Base-by-base conservation (phyloP, 2,329 filamentous ascomycete species). In the Aspergillus jensenii region DNA sequence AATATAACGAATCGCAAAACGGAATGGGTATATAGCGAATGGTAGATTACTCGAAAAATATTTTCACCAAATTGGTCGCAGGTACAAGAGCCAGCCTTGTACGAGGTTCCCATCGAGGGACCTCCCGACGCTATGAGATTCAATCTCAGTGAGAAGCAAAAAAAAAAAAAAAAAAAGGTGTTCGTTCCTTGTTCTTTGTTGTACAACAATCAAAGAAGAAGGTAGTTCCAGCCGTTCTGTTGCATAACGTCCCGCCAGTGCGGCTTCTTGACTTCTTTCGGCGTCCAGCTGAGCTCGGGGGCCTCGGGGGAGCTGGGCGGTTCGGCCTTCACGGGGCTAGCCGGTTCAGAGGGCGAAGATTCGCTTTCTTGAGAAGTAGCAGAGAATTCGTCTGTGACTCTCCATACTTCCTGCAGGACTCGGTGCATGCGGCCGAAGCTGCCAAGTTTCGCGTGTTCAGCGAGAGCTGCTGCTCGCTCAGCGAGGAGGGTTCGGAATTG, bases 221-320 rank as follows among this genome's bases (percentile, higher is more conserved):
- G 82, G 79, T 91, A 95, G 74, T 96, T 91, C 93, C 91, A 96
- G 67, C 87, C 87, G 80, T 93, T 95, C 79, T 88, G 86, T 78
- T 86, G 86, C 92, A 97, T 96, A 72, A 93, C 86, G 78, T 96
- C 90, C 79, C 93, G 84, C 93, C 93, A 98, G 87, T 93, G 92
- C 76, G 96, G 87, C 66, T 57, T 63, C 54, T 68, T 69, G 17
- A 67, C 62, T 21, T 68, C 65, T 21, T 64, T 64, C 55, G 59
- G 52, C 6, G 58, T 45, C 27, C 65, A 60, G 15, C 50, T 47
- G 6, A 40, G 39, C 33, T 52, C 33, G 19, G 33, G 19, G 15
- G 58, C 46, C 17, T 59, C 52, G 41, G 62, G 62, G 9, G 67
- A 65, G 27, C 59, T 62, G 4, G 65, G 62, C 3, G 47, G 49